Conservation (phyloP, 208 protist genomes). For the Crithidia bombi region DNA sequence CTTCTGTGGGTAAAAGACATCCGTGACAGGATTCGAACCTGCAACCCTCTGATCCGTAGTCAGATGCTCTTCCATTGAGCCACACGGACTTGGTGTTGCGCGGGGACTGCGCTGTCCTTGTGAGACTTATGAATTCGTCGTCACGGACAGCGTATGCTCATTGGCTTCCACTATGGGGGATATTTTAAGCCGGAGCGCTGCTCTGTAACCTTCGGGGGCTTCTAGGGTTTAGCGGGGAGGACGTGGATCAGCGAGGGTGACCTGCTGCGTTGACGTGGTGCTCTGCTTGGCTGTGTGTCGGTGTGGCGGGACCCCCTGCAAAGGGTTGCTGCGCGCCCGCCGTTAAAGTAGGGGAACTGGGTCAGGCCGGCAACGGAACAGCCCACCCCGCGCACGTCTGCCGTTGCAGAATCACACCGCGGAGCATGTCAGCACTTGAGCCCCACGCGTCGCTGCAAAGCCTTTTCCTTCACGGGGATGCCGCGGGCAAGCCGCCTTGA, state of each 20-base stretch:
- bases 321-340: slow-evolving; percentile 45
- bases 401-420: slow-evolving; percentile 88
- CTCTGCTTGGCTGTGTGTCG: slow-evolving; percentile 89
- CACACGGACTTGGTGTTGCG: slow-evolving; percentile 55
- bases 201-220: slow-evolving; percentile 87
- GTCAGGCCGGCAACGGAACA: slow-evolving; percentile 91
- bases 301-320: slow-evolving; percentile 48
- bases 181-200: slow-evolving; percentile 58
- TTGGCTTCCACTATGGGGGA: neutral
- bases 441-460: slow-evolving; percentile 63
- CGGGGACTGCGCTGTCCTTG: neutral
- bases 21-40: slow-evolving; percentile 91
- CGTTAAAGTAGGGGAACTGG: slow-evolving; percentile 77
- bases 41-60: slow-evolving; percentile 91
- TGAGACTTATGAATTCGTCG: neutral
- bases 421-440: slow-evolving; percentile 76
- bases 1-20: slow-evolving; percentile 74
- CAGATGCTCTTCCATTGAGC: slow-evolving; percentile 92
- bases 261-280: slow-evolving; percentile 87
- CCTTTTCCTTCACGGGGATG: slow-evolving; percentile 36
- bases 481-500: neutral
- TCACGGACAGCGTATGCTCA: neutral
- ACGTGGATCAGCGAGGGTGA: slow-evolving; percentile 75
- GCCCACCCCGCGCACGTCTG: slow-evolving; percentile 82
- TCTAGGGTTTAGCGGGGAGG: slow-evolving; percentile 39